Conservation (phyloP, 2,329 filamentous ascomycete genomes). For the Colletotrichum neosansevieriae region DNA sequence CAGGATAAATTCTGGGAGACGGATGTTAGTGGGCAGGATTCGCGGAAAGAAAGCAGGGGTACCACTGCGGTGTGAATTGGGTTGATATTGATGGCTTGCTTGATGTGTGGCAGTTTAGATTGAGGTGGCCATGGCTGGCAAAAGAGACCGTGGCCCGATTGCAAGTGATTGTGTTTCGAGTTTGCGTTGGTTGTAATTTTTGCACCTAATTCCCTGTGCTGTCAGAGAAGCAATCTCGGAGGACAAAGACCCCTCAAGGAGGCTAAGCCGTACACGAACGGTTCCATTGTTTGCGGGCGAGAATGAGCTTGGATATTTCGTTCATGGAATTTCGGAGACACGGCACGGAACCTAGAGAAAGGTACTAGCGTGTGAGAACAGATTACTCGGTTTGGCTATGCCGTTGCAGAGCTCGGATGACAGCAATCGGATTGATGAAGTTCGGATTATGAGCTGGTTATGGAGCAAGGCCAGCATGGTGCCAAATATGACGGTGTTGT, state of each 20-base stretch:
- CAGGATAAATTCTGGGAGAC: constrained; percentile 53
- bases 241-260: no score
- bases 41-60: not conserved
- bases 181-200: not conserved
- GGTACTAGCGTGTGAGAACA: no score
- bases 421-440: not conserved
- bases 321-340: no score
- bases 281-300: no score
- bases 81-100: not conserved
- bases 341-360: no score
- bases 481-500: not conserved
- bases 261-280: no score
- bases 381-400: not conserved
- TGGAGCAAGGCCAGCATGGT: not conserved
- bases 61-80: constrained; percentile 8
- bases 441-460: not conserved
- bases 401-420: not conserved
- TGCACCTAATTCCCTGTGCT: not conserved
- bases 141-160: not conserved
- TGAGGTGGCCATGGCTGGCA: not conserved
- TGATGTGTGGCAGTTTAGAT: not conserved
- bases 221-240: no score
- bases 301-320: no score
- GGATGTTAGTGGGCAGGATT: not conserved
- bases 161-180: not conserved